These are phyloP conservation scores for Mangifera indica DNA, from an alignment of 345 rosid genomes.

Conservation along the genomic window DNA sequence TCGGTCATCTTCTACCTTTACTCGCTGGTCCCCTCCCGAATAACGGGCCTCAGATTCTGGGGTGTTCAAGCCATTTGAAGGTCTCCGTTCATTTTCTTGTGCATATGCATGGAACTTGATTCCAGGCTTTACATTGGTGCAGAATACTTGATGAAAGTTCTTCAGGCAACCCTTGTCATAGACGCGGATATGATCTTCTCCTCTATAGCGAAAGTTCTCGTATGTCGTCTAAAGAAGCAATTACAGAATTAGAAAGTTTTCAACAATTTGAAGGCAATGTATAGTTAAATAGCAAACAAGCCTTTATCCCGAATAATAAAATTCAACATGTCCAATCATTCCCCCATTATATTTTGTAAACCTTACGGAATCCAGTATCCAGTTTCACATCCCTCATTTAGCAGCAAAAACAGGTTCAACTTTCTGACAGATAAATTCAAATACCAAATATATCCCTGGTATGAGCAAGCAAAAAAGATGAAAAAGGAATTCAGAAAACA, in stretches of 20 bases:
- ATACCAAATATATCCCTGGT: background rate
- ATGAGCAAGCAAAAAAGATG: background rate
- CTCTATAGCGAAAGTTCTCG: constrained; percentile 45
- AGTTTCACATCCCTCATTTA: background rate
- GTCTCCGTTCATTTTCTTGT: constrained; percentile 26
- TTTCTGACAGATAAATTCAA: background rate
- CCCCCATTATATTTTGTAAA: background rate
- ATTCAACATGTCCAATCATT: background rate
- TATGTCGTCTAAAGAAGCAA: constrained; percentile 43
- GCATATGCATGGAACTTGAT: constrained; percentile 38
- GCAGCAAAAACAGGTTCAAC: background rate
- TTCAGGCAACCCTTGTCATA: constrained; percentile 38
- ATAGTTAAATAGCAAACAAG: background rate
- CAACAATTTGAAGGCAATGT: background rate
- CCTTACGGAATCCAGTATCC: no score
- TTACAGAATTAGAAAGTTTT: constrained; percentile 12
- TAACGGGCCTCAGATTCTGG: constrained; percentile 12
- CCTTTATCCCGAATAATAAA: background rate
- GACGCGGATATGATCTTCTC: constrained; percentile 22
- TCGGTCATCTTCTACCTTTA: constrained; percentile 44
- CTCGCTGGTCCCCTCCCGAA: constrained; percentile 23
- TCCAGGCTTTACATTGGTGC: constrained; percentile 40
- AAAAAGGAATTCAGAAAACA: background rate
- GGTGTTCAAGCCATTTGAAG: background rate
- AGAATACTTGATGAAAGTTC: constrained; percentile 46